Evolutionary conservation across 306 rosid species (phyloP), one percentile per base, ranked within the genome.

Genomic region (Begonia peltatifolia): DNA sequence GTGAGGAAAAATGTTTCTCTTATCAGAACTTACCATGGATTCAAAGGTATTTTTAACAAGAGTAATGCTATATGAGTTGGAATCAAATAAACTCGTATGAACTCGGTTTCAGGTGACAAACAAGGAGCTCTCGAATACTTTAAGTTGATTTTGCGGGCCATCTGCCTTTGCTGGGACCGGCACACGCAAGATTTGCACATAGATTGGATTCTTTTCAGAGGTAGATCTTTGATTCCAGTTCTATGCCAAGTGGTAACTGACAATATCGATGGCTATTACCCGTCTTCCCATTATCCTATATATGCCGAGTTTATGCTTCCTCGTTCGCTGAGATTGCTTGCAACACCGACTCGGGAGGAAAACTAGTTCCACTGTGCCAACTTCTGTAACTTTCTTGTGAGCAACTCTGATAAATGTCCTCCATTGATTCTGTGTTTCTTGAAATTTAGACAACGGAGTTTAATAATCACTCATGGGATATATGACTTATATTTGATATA

Each of bases 81-180:
- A 30, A 30, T 30, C 1, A 6, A 20, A 5, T 30, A 5, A 30
- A 30, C 38, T 30, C 38, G 9, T 30, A 3, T 30, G 38, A 30
- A 30, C 38, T 30, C 25, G 61, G 14, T 54, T 63, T 69, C 69
- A 92, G 99, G 99, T 64, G 72, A 81, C 87, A 92, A 92, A 63
- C 99, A 92, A 54, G 99, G 99, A 76, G 71, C 94, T 41, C 80
- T 81, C 11, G 99, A 92, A 71, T 92, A 70, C 67, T 64, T 86
- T 46, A 92, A 92, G 76, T 65, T 92, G 76, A 82, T 92, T 47
- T 78, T 83, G 46, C 68, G 96, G 81, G 99, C 99, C 11, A 92
- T 92, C 4, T 92, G 94, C 69, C 94, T 86, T 62, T 92, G 99
- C 76, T 92, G 99, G 99, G 99, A 92, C 78, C 82, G 99, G 25